Percentiles rank a stretch among this genome's conserved stretches.
Evolutionary conservation across 768 basidiomycete genomes (phyloP).

Genomic region (Piloderma croceum): DNA sequence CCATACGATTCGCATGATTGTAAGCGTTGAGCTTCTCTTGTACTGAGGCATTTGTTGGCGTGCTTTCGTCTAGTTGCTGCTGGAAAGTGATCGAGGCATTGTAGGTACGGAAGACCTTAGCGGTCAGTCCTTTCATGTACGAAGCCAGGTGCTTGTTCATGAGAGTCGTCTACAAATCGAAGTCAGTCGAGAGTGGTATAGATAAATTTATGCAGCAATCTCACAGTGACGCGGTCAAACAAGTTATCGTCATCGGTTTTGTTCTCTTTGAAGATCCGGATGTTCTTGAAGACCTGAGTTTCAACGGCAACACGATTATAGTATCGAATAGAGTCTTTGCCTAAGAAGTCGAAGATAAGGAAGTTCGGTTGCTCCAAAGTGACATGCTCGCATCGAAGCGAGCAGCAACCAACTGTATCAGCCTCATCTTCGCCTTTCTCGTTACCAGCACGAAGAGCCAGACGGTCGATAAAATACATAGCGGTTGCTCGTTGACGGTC

Average conservation of each 20-base stretch:
- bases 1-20: slow-evolving; percentile 94
- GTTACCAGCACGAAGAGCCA: slow-evolving; percentile 97
- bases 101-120: slow-evolving; percentile 99
- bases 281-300: slow-evolving; percentile 94
- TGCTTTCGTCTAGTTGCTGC: slow-evolving; percentile 74
- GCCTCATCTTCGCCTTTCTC: slow-evolving; percentile 99
- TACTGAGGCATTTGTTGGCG: slow-evolving; percentile 53
- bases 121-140: slow-evolving; percentile 97
- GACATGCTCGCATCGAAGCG: slow-evolving; percentile 93
- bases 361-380: slow-evolving; percentile 84
- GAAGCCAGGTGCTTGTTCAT: slow-evolving; percentile 89
- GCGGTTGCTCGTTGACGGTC: slow-evolving; percentile 97
- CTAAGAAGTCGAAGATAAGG: slow-evolving; percentile 94
- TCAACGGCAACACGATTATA: slow-evolving; percentile 89
- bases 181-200: slow-evolving; percentile 13
- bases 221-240: slow-evolving; percentile 92
- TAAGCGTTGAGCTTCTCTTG: slow-evolving; percentile 97
- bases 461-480: slow-evolving; percentile 96
- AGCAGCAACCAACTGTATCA: slow-evolving; percentile 98
- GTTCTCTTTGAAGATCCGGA: slow-evolving; percentile 92
- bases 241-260: slow-evolving; percentile 84
- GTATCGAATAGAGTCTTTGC: slow-evolving; percentile 98
- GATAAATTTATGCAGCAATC: slow-evolving; percentile 23
- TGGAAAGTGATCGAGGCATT: slow-evolving; percentile 98
- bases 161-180: slow-evolving; percentile 54